Conservation (phyloP, 345 rosid genomes). For the Arabidopsis arenosa region DNA sequence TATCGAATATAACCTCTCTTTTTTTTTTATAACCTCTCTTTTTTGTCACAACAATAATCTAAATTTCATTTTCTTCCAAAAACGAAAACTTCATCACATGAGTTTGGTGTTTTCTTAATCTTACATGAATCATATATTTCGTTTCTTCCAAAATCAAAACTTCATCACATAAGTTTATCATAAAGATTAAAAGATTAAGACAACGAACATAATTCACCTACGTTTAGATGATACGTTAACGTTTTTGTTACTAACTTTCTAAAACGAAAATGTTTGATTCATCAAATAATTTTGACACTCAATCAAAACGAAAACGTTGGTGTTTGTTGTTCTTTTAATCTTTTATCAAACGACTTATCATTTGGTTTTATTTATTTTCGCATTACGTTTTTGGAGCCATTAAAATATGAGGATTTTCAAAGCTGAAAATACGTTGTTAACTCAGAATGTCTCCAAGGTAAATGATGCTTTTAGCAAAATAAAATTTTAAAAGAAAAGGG, state of each 20-base stretch:
- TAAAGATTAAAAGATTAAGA: no score
- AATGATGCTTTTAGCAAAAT: conserved; percentile 31
- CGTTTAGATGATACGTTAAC: no score
- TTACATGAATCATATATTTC: no score
- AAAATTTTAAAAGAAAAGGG: conserved; percentile 17
- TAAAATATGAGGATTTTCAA: neutral
- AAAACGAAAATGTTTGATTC: no score
- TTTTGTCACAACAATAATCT: neutral
- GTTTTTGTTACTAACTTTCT: no score
- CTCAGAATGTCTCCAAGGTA: conserved; percentile 5
- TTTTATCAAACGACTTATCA: neutral
- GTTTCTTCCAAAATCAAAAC: no score
- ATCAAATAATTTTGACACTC: no score
- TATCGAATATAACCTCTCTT: neutral
- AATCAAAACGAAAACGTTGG: no score
- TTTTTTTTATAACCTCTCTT: neutral
- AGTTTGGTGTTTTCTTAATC: no score
- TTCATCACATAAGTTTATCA: no score
- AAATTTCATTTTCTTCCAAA: neutral
- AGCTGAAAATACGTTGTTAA: conserved; percentile 19
- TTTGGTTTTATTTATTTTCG: neutral
- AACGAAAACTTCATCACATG: neutral
- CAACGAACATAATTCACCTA: no score
- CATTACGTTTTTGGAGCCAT: neutral
- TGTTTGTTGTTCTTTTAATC: no score